These are phyloP conservation scores for Marasmius fiardii DNA, from an alignment of 1,284 basidiomycete genomes.

Conservation along the genomic window DNA sequence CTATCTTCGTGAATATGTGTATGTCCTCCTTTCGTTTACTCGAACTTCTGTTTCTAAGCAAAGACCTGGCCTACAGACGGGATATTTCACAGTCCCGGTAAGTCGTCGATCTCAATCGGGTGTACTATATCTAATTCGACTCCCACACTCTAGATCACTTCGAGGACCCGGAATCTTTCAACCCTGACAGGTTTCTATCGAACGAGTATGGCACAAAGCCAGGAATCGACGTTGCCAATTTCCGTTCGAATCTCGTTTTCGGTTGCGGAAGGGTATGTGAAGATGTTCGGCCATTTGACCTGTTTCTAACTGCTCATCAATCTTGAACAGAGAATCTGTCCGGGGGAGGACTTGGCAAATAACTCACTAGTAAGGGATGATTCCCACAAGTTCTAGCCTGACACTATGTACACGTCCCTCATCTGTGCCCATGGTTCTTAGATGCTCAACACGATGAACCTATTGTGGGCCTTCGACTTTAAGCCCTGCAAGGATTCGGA, in stretches of 20 bases:
- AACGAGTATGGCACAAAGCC: constrained; percentile 15
- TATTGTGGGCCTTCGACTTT: constrained; percentile 27
- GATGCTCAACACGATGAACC: constrained; percentile 13
- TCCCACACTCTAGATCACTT: constrained; percentile 11
- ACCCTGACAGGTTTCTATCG: constrained; percentile 15
- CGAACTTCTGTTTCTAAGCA: neutral
- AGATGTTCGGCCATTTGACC: neutral
- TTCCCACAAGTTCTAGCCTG: neutral
- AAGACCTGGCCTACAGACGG: constrained; percentile 14
- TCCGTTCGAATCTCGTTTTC: constrained; percentile 13
- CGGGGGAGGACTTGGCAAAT: constrained; percentile 27
- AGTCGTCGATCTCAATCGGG: neutral
- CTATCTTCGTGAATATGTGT: constrained; percentile 18
- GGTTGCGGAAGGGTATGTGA: constrained; percentile 17
- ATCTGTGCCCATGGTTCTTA: neutral
- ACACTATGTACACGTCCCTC: neutral
- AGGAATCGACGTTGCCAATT: constrained; percentile 10
- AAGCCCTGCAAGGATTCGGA: constrained; percentile 2
- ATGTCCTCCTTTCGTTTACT: neutral
- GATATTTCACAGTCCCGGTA: constrained; percentile 19
- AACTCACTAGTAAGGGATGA: constrained; percentile 16
- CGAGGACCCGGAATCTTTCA: constrained; percentile 18
- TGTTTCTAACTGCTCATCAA: neutral
- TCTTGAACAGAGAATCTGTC: constrained; percentile 22
- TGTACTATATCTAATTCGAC: neutral